Conservation (phyloP, 2,329 filamentous ascomycete species). For the Claviceps purpurea region DNA sequence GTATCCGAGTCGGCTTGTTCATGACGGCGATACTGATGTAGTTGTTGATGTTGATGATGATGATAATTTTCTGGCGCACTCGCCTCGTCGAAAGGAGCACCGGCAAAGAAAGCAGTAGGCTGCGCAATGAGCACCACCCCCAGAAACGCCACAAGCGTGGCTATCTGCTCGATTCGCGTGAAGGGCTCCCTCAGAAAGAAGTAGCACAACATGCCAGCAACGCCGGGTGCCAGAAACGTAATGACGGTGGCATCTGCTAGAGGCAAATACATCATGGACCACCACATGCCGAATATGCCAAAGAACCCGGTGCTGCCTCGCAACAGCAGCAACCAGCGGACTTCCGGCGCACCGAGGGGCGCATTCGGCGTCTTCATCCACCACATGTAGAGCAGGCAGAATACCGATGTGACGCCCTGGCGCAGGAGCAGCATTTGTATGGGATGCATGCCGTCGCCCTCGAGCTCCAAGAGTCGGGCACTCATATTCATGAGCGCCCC, state of each 20-base stretch:
- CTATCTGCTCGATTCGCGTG: slow-evolving; percentile 62
- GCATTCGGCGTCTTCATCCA: slow-evolving; percentile 52
- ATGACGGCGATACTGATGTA: neutral
- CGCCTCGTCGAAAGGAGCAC: slow-evolving; percentile 5
- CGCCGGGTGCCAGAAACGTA: slow-evolving; percentile 69
- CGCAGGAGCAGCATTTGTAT: slow-evolving; percentile 74
- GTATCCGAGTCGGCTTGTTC: neutral
- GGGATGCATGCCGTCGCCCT: slow-evolving; percentile 62
- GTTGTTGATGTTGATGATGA: neutral
- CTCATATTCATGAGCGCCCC: slow-evolving; percentile 76
- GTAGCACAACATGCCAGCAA: slow-evolving; percentile 70
- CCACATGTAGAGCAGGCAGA: slow-evolving; percentile 62
- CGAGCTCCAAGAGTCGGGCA: slow-evolving; percentile 60
- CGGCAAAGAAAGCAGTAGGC: slow-evolving; percentile 43
- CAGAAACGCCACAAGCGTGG: slow-evolving; percentile 57
- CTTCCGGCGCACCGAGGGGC: slow-evolving; percentile 52
- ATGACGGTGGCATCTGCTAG: slow-evolving; percentile 82
- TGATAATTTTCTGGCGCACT: neutral
- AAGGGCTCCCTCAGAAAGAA: slow-evolving; percentile 64
- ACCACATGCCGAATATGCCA: slow-evolving; percentile 67
- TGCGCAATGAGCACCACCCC: slow-evolving; percentile 77
- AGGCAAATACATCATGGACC: slow-evolving; percentile 57
- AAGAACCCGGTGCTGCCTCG: slow-evolving; percentile 61
- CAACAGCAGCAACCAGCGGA: slow-evolving; percentile 53
- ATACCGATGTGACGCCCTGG: slow-evolving; percentile 59